Conservation (phyloP, 2,329 filamentous ascomycete genomes). For the Penicillium sp. region DNA sequence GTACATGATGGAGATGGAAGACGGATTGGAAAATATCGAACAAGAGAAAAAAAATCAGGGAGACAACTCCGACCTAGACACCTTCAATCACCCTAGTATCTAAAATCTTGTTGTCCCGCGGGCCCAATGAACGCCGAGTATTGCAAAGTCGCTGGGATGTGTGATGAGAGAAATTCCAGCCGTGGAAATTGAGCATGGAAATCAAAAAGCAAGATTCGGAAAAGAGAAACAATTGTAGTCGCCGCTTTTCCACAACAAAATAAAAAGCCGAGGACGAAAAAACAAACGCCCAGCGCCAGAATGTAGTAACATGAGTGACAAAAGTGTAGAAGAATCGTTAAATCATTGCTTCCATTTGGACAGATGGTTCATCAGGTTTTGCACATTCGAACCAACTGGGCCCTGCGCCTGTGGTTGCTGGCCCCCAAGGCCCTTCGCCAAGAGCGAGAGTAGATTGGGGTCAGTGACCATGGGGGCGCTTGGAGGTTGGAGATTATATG, state of each 20-base stretch:
- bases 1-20: constrained; percentile 9
- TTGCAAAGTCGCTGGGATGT: constrained; percentile 22
- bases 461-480: constrained; percentile 37
- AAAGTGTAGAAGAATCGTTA: constrained; percentile 24
- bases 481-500: constrained; percentile 36
- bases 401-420: constrained; percentile 43
- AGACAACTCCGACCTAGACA: constrained; percentile 21
- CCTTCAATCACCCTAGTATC: constrained; percentile 22
- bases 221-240: constrained; percentile 10
- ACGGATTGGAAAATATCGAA: constrained; percentile 1
- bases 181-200: constrained; percentile 11
- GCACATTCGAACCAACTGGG: constrained; percentile 45
- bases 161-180: constrained; percentile 12
- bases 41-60: constrained; percentile 7
- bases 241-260: background rate
- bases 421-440: constrained; percentile 43
- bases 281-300: constrained; percentile 26
- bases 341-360: constrained; percentile 52
- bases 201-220: background rate
- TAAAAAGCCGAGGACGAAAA: constrained; percentile 10
- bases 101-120: constrained; percentile 22
- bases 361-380: constrained; percentile 54
- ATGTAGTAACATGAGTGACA: constrained; percentile 19
- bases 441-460: constrained; percentile 43
- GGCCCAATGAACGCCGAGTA: constrained; percentile 22